Evolutionary conservation across 805 yeast species (phyloP).

Genomic region (Suhomyces sp.): DNA sequence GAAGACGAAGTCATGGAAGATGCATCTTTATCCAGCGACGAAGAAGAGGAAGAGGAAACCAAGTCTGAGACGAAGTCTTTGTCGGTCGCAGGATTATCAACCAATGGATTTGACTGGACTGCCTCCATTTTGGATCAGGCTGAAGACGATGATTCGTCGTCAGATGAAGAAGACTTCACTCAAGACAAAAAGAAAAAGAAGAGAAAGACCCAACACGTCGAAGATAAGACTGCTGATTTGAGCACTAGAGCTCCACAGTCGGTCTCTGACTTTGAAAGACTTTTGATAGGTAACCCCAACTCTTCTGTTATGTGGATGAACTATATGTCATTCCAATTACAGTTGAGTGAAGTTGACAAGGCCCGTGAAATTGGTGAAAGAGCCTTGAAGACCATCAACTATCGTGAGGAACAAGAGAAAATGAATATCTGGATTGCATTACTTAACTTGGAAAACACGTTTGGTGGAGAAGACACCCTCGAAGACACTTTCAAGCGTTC

Average conservation of each 20-base stretch:
- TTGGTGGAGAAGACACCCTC: conserved; percentile 81
- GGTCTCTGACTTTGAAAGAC: conserved; percentile 84
- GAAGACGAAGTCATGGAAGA: conserved; percentile 37
- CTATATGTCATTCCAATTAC: conserved; percentile 96
- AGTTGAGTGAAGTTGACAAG: conserved; percentile 88
- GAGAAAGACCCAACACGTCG: conserved; percentile 49
- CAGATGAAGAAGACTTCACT: conserved; percentile 56
- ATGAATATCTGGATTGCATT: conserved; percentile 94
- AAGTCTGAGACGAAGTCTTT: conserved; percentile 15
- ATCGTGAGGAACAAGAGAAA: conserved; percentile 90
- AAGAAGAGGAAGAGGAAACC: conserved; percentile 18
- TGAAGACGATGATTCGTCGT: conserved; percentile 51
- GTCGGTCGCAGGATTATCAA: conserved; percentile 58
- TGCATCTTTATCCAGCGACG: conserved; percentile 30
- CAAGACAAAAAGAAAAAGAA: conserved; percentile 48
- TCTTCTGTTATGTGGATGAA: conserved; percentile 96
- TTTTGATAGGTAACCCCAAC: conserved; percentile 87
- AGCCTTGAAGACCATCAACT: conserved; percentile 85
- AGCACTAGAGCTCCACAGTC: conserved; percentile 89
- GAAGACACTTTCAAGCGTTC: conserved; percentile 81
- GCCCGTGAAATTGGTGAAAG: conserved; percentile 92
- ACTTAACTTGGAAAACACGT: conserved; percentile 88
- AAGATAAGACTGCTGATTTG: conserved; percentile 83
- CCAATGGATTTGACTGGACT: conserved; percentile 94
- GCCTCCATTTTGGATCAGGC: conserved; percentile 85